A percentile compares a stretch with the other conserved stretches of the same genome.
Evolutionary conservation across 371 early-diverging fungal genomes (phyloP).

Genomic region (Smittium culicis): DNA sequence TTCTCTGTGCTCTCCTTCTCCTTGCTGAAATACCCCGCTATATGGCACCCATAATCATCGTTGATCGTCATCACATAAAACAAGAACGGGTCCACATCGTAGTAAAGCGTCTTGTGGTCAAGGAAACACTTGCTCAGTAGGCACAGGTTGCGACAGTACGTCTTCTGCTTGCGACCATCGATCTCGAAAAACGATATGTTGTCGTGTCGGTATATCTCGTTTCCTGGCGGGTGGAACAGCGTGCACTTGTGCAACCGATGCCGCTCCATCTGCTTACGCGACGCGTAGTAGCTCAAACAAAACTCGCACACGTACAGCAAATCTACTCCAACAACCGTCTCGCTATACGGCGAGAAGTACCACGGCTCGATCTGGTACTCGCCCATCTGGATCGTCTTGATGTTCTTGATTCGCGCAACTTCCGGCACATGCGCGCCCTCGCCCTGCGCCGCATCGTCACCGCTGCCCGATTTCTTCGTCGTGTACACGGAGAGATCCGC

Average conservation of each 20-base stretch:
- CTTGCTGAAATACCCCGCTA: conserved; percentile 99
- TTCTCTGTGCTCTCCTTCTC: conserved; percentile 92
- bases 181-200: conserved; percentile 85
- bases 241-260: conserved; percentile 62
- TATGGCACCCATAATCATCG: conserved; percentile 70
- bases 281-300: conserved; percentile 70
- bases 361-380: conserved; percentile 88
- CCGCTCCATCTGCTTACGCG: conserved; percentile 44
- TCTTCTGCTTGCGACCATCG: conserved; percentile 77
- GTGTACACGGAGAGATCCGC: conserved; percentile 14
- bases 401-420: conserved; percentile 83
- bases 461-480: conserved; percentile 15
- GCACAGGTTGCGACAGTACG: conserved; percentile 80
- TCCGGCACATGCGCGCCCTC: conserved; percentile 44
- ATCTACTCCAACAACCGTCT: conserved; percentile 53
- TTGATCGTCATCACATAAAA: conserved; percentile 89
- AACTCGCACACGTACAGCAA: conserved; percentile 87
- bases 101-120: conserved; percentile 99
- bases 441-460: conserved; percentile 42
- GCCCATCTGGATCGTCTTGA: conserved; percentile 87
- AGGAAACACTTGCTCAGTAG: conserved; percentile 91
- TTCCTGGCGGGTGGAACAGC: conserved; percentile 85
- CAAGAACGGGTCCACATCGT: conserved; percentile 98
- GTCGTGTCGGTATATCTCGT: conserved; percentile 77
- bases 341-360: conserved; percentile 96